Conservation (phyloP, 169 alveolate genomes). For the Sarcocystis neurona region DNA sequence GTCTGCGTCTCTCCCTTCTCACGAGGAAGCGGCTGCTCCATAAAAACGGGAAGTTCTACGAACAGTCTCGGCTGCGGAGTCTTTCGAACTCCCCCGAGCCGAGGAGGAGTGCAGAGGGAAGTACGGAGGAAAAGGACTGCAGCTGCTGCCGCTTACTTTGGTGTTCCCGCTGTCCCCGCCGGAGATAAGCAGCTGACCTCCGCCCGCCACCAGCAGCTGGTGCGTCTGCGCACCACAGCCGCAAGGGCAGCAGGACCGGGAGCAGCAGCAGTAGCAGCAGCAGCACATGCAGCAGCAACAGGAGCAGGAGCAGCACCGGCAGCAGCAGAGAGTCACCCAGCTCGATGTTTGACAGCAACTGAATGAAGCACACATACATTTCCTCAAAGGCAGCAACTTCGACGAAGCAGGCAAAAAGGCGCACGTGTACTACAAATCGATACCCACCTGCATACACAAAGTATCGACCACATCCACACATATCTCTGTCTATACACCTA, state of each 20-base stretch:
- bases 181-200: background rate
- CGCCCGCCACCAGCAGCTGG: slow-evolving; percentile 19
- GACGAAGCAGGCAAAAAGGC: background rate
- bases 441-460: no score
- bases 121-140: no score
- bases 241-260: background rate
- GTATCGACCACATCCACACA: no score
- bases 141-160: slow-evolving; percentile 32
- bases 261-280: slow-evolving; percentile 3
- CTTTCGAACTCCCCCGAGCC: no score
- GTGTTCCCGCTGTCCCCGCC: slow-evolving; percentile 52
- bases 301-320: slow-evolving; percentile 7
- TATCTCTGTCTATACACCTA: no score
- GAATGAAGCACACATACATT: background rate
- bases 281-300: background rate
- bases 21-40: no score
- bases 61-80: no score
- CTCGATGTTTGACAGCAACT: background rate
- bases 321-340: slow-evolving; percentile 18
- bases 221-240: slow-evolving; percentile 29
- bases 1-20: no score
- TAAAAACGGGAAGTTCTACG: no score
- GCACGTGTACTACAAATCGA: no score
- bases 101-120: no score
- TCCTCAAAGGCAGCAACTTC: background rate